Evolutionary conservation across 306 rosid species (phyloP).

Genomic region (Parietaria judaica): DNA sequence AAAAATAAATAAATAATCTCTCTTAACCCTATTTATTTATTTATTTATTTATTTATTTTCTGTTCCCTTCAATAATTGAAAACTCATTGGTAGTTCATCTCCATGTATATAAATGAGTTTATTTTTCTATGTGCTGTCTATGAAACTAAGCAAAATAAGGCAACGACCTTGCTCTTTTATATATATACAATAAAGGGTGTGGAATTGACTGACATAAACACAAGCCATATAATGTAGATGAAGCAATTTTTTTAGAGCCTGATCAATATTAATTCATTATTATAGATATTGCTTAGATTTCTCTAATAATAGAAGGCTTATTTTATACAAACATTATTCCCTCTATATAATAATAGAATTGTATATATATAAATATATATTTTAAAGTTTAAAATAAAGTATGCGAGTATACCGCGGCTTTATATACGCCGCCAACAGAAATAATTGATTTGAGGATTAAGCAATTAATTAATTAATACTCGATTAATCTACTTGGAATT

Average conservation of each 20-base stretch:
- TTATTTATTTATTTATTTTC: too few species aligned
- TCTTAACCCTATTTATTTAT: too few species aligned
- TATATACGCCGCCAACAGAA: conserved; percentile 8
- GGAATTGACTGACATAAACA: conserved; percentile 10
- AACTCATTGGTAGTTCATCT: too few species aligned
- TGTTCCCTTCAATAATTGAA: too few species aligned
- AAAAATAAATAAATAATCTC: too few species aligned
- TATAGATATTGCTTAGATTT: too few species aligned
- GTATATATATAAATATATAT: background rate
- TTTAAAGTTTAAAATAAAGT: background rate
- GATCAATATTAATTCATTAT: background rate
- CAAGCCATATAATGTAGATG: background rate
- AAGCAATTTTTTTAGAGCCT: background rate
- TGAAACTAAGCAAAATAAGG: background rate
- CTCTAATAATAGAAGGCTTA: too few species aligned
- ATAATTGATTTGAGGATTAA: background rate
- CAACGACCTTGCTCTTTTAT: background rate
- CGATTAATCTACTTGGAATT: too few species aligned
- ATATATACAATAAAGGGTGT: background rate
- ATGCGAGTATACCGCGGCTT: too few species aligned
- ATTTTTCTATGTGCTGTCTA: background rate
- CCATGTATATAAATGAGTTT: too few species aligned
- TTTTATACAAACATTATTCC: background rate
- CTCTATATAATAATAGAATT: background rate
- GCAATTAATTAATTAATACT: too few species aligned